phyloP scores from a whole-genome alignment of 2,329 filamentous ascomycete genomes.

The Helicocarpus griseus region DNA sequence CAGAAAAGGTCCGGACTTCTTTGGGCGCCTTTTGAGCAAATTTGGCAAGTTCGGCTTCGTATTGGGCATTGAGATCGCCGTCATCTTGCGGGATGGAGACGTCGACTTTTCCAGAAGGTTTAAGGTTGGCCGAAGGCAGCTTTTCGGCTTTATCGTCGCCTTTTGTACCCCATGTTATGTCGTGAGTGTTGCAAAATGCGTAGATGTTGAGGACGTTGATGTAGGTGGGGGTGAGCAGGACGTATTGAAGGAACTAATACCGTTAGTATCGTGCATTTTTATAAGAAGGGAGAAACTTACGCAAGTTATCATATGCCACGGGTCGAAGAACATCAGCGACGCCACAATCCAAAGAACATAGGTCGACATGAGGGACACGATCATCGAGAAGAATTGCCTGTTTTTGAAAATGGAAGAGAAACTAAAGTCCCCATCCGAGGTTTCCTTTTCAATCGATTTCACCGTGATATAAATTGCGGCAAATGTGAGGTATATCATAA shows the following conservation, averaged over 20 bases:
- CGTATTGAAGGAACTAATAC: slow-evolving; percentile 73
- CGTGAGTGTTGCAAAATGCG: slow-evolving; percentile 96
- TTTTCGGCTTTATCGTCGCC: slow-evolving; percentile 94
- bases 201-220: slow-evolving; percentile 99
- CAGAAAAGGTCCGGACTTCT: slow-evolving; percentile 44
- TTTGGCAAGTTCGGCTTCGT: slow-evolving; percentile 69
- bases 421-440: slow-evolving; percentile 54
- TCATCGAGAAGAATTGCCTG: slow-evolving; percentile 81
- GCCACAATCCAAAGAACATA: slow-evolving; percentile 89
- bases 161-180: slow-evolving; percentile 97
- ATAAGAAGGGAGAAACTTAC: slow-evolving; percentile 24
- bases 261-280: slow-evolving; percentile 8
- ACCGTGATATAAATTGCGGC: slow-evolving; percentile 92
- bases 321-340: slow-evolving; percentile 90
- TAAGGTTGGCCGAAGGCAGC: slow-evolving; percentile 76
- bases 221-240: slow-evolving; percentile 89
- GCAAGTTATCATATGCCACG: slow-evolving; percentile 97
- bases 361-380: slow-evolving; percentile 84
- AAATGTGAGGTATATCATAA: slow-evolving; percentile 94
- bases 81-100: slow-evolving; percentile 80
- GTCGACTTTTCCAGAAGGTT: slow-evolving; percentile 91
- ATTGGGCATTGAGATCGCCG: slow-evolving; percentile 87
- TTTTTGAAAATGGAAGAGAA: slow-evolving; percentile 72
- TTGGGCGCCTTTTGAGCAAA: slow-evolving; percentile 67
- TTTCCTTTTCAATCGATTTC: slow-evolving; percentile 65